Percentiles rank a stretch among this genome's conserved stretches.
These are phyloP conservation scores for Saturnispora zaruensis DNA, from an alignment of 805 yeast genomes.

Conservation along the genomic window DNA sequence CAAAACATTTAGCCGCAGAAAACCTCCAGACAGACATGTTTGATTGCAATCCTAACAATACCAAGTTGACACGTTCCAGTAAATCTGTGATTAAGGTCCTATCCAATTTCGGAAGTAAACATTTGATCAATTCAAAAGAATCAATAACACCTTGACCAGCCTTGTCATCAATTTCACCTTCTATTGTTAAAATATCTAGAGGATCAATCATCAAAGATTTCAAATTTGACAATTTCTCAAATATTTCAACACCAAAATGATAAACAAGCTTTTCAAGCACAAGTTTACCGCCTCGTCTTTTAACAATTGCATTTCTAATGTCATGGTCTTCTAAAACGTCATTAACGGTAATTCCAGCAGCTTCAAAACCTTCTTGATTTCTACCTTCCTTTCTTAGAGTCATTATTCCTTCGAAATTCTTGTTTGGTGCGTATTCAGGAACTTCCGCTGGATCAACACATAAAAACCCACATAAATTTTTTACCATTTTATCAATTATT, in stretches of 20 bases:
- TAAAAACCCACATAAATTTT: slow-evolving; percentile 82
- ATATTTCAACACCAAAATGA: slow-evolving; percentile 44
- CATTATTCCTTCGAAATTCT: slow-evolving; percentile 46
- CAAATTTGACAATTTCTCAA: slow-evolving; percentile 59
- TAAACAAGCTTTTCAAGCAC: slow-evolving; percentile 55
- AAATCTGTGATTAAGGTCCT: slow-evolving; percentile 40
- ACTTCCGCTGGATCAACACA: slow-evolving; percentile 96
- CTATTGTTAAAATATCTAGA: slow-evolving; percentile 27
- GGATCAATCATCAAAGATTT: slow-evolving; percentile 60
- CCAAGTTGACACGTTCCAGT: slow-evolving; percentile 43
- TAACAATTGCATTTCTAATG: slow-evolving; percentile 65
- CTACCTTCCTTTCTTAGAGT: slow-evolving; percentile 77
- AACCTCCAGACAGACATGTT: slow-evolving; percentile 78
- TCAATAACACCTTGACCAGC: slow-evolving; percentile 80
- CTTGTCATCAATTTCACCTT: slow-evolving; percentile 31
- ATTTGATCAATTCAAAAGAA: slow-evolving; percentile 72
- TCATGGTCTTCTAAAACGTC: slow-evolving; percentile 36
- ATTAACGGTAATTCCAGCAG: slow-evolving; percentile 33
- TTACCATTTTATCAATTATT: slow-evolving; percentile 81
- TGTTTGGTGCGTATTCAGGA: slow-evolving; percentile 76
- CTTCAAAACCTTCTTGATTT: slow-evolving; percentile 50
- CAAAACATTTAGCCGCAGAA: slow-evolving; percentile 82
- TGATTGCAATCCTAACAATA: slow-evolving; percentile 51
- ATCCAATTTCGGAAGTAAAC: slow-evolving; percentile 57
- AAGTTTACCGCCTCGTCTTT: slow-evolving; percentile 74